phyloP scores from a whole-genome alignment of 768 basidiomycete genomes.

The Pulveroboletus sp. region DNA sequence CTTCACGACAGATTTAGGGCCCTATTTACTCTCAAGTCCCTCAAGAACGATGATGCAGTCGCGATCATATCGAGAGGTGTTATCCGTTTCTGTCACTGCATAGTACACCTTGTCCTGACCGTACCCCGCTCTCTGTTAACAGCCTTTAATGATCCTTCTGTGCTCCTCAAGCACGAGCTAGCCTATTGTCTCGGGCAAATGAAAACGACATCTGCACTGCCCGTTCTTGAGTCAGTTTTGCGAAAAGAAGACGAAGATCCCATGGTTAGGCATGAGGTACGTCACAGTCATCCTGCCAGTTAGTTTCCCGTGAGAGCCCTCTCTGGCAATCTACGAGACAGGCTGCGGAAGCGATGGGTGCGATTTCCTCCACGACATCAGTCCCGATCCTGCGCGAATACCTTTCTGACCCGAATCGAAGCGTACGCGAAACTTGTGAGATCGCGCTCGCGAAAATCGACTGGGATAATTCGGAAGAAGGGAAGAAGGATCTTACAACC shows the following conservation, averaged over 20 bases:
- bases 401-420: conserved; percentile 62
- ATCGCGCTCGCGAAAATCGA: conserved; percentile 94
- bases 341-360: conserved; percentile 99
- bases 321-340: conserved; percentile 31
- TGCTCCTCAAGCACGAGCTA: conserved; percentile 92
- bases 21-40: conserved; percentile 85
- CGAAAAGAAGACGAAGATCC: conserved; percentile 69
- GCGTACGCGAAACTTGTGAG: conserved; percentile 93
- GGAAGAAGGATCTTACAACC: conserved; percentile 40
- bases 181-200: conserved; percentile 97
- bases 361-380: conserved; percentile 68
- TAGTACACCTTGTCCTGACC: background rate
- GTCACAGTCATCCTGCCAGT: conserved; percentile 7
- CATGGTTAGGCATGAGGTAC: conserved; percentile 97
- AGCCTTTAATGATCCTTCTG: conserved; percentile 86
- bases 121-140: conserved; percentile 3
- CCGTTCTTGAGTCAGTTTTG: conserved; percentile 73
- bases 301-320: background rate
- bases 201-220: conserved; percentile 65
- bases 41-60: conserved; percentile 76
- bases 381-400: conserved; percentile 68
- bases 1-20: conserved; percentile 88
- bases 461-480: conserved; percentile 83
- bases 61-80: conserved; percentile 80
- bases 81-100: conserved; percentile 6